A percentile compares a stretch with the other conserved stretches of the same genome.
These are phyloP conservation scores for Wallacemonas rigidus DNA, from an alignment of 208 protist genomes.

Conservation along the genomic window DNA sequence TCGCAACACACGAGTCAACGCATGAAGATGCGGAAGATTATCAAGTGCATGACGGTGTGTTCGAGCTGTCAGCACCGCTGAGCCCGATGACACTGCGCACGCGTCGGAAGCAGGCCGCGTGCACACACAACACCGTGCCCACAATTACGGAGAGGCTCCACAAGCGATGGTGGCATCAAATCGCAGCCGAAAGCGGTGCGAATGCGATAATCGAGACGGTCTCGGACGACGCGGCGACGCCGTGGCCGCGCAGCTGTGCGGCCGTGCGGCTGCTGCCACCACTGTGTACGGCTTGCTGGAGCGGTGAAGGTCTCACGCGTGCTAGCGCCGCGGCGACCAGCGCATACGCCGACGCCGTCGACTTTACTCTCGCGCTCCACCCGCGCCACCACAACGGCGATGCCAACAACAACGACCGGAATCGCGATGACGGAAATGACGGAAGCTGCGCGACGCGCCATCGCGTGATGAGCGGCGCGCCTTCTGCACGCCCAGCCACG, in stretches of 20 bases:
- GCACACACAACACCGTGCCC: not conserved
- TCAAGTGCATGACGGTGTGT: too few relatives aligned
- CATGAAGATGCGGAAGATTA: too few relatives aligned
- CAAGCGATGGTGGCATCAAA: not conserved
- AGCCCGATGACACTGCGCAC: too few relatives aligned
- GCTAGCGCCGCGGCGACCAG: not conserved
- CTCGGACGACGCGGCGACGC: not conserved
- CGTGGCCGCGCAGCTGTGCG: not conserved
- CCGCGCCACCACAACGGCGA: not conserved
- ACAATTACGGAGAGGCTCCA: slow-evolving; percentile 5
- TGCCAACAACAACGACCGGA: not conserved
- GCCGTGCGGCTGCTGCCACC: slow-evolving; percentile 5
- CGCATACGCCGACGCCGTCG: slow-evolving; percentile 11
- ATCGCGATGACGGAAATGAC: not conserved
- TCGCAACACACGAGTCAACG: too few relatives aligned
- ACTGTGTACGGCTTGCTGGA: slow-evolving; percentile 20
- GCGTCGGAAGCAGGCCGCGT: too few relatives aligned
- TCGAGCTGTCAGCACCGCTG: too few relatives aligned
- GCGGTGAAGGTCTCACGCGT: not conserved
- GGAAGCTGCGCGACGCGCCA: too few relatives aligned
- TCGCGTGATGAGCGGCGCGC: too few relatives aligned
- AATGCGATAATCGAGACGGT: not conserved
- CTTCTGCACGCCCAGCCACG: too few relatives aligned
- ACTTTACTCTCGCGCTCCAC: not conserved
- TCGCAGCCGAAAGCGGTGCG: not conserved